These are phyloP conservation scores for Fusarium sp. DNA, from an alignment of 2,329 filamentous ascomycete genomes.

Conservation along the genomic window DNA sequence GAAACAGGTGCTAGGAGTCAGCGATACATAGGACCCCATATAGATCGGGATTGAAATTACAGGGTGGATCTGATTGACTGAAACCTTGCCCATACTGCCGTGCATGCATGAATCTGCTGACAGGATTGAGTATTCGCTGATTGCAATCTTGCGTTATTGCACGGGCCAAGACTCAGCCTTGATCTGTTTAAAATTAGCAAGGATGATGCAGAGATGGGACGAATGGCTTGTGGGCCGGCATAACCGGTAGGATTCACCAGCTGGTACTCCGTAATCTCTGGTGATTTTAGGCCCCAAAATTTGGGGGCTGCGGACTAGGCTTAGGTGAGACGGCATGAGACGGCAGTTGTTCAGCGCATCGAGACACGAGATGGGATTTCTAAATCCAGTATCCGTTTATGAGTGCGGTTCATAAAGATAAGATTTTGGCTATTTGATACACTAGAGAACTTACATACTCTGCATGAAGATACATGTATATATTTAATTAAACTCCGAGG, in stretches of 20 bases:
- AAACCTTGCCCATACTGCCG: neutral
- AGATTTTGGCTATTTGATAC: too few relatives aligned
- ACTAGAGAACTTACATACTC: too few relatives aligned
- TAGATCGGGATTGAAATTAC: neutral
- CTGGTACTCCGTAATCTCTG: neutral
- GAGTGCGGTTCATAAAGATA: too few relatives aligned
- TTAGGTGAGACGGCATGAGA: neutral
- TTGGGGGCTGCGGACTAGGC: neutral
- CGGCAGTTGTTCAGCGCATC: neutral
- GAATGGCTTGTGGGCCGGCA: neutral
- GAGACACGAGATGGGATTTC: neutral
- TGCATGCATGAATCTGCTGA: neutral
- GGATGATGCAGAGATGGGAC: neutral
- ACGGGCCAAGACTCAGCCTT: neutral
- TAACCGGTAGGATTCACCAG: neutral
- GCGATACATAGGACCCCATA: neutral
- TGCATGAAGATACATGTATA: too few relatives aligned
- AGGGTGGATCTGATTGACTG: neutral
- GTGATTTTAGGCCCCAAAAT: neutral
- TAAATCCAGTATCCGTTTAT: neutral
- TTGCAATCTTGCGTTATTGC: neutral
- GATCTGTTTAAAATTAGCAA: neutral
- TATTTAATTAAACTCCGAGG: too few relatives aligned
- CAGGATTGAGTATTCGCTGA: neutral
- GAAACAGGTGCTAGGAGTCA: slow-evolving; percentile 20